These are phyloP conservation scores for Leccinum uliginosum DNA, from an alignment of 768 basidiomycete genomes.

Conservation along the genomic window DNA sequence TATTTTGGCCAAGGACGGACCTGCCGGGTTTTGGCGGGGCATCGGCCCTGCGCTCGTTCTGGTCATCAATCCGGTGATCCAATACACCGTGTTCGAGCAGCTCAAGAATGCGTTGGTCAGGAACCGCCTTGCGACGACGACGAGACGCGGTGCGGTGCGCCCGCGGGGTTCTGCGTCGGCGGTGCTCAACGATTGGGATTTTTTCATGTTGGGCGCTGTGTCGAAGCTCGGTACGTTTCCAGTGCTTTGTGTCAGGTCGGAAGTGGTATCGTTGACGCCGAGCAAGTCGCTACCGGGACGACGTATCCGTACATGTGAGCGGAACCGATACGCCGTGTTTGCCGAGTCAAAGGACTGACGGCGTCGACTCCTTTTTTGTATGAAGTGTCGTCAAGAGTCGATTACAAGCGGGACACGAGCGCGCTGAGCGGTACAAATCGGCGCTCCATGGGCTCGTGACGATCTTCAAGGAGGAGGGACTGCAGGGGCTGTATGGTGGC, in stretches of 20 bases:
- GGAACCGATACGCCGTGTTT: not conserved
- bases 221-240: slow-evolving; percentile 71
- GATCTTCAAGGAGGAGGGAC: slow-evolving; percentile 74
- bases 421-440: slow-evolving; percentile 69
- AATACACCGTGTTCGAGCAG: slow-evolving; percentile 94
- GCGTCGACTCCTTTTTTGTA: not conserved
- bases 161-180: slow-evolving; percentile 42
- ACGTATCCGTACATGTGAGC: slow-evolving; percentile 77
- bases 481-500: slow-evolving; percentile 84
- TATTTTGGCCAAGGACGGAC: slow-evolving; percentile 71
- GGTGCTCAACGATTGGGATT: slow-evolving; percentile 77
- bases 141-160: slow-evolving; percentile 40
- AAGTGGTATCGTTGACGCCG: not conserved
- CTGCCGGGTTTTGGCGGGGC: slow-evolving; percentile 84
- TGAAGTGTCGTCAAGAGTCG: slow-evolving; percentile 69
- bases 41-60: slow-evolving; percentile 91
- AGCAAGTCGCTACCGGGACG: slow-evolving; percentile 47
- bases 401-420: slow-evolving; percentile 68
- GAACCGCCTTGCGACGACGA: slow-evolving; percentile 44
- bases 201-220: slow-evolving; percentile 91
- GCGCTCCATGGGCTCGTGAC: slow-evolving; percentile 71
- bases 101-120: slow-evolving; percentile 80
- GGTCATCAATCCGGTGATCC: slow-evolving; percentile 91
- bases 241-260: not conserved
- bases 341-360: not conserved